Evolutionary conservation across 2,329 filamentous ascomycete genomes (phyloP).

Genomic region (Colletotrichum lentis): DNA sequence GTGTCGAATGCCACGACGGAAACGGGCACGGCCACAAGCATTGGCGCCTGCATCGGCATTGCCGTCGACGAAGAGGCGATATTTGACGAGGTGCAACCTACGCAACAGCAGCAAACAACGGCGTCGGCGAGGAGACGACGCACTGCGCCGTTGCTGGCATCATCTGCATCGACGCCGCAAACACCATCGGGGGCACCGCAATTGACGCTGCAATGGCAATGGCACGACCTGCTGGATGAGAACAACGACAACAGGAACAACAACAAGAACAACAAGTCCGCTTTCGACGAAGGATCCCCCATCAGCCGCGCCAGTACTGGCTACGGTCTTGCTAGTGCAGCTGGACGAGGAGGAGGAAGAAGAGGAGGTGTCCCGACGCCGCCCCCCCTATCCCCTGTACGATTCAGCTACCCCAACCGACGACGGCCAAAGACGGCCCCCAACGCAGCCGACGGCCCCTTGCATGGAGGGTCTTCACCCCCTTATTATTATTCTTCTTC

Average conservation of each 20-base stretch:
- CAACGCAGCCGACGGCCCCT: conserved; percentile 28
- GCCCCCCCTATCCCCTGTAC: conserved; percentile 32
- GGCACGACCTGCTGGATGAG: conserved; percentile 13
- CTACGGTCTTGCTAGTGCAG: background rate
- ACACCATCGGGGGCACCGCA: conserved; percentile 25
- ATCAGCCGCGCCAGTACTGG: background rate
- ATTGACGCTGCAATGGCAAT: conserved; percentile 22
- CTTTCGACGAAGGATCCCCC: conserved; percentile 14
- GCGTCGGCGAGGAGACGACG: background rate
- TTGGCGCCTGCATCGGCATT: conserved; percentile 31
- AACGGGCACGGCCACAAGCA: conserved; percentile 35
- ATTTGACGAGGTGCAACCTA: background rate
- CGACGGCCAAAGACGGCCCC: conserved; percentile 32
- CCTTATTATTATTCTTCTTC: conserved; percentile 15
- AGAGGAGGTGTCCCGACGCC: conserved; percentile 2
- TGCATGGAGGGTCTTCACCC: conserved; percentile 27
- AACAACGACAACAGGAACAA: background rate
- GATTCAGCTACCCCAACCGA: conserved; percentile 36
- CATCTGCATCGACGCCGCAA: conserved; percentile 9
- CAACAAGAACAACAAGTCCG: background rate
- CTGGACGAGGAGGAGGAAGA: too few species aligned
- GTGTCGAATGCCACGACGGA: conserved; percentile 37
- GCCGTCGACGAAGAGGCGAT: conserved; percentile 27
- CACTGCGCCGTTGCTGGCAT: too few species aligned
- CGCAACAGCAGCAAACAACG: background rate